Conservation (phyloP, 2,329 filamentous ascomycete species). For the Trichophyton rubrum region DNA sequence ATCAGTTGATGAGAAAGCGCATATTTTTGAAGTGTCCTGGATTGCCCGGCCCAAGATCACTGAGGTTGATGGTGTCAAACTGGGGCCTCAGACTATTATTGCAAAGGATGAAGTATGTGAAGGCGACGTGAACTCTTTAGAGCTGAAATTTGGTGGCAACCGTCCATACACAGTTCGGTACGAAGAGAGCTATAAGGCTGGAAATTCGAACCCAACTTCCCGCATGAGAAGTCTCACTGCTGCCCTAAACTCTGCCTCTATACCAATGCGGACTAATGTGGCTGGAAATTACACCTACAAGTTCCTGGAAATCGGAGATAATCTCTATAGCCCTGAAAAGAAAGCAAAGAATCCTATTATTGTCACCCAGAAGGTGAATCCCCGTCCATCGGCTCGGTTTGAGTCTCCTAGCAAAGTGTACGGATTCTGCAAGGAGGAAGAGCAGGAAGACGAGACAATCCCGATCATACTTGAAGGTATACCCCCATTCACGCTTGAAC, state of each 20-base stretch:
- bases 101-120: slow-evolving; percentile 79
- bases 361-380: slow-evolving; percentile 71
- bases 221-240: slow-evolving; percentile 63
- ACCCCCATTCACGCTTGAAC: slow-evolving; percentile 78
- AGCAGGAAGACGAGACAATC: slow-evolving; percentile 70
- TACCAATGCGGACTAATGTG: slow-evolving; percentile 75
- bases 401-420: slow-evolving; percentile 80
- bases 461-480: slow-evolving; percentile 72
- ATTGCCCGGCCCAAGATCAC: slow-evolving; percentile 64
- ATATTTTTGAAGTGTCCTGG: slow-evolving; percentile 71
- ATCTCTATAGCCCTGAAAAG: slow-evolving; percentile 66
- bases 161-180: slow-evolving; percentile 77
- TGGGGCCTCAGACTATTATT: slow-evolving; percentile 46
- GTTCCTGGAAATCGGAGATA: slow-evolving; percentile 71
- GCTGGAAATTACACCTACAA: slow-evolving; percentile 76
- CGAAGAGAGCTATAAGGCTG: slow-evolving; percentile 58
- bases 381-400: slow-evolving; percentile 71
- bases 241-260: slow-evolving; percentile 59
- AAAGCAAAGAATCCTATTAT: slow-evolving; percentile 53
- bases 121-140: slow-evolving; percentile 81
- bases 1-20: slow-evolving; percentile 59
- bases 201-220: slow-evolving; percentile 50
- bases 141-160: slow-evolving; percentile 65
- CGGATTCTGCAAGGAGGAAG: slow-evolving; percentile 84
- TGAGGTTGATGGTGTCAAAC: slow-evolving; percentile 37